Evolutionary conservation across 2,329 filamentous ascomycete species (phyloP), one percentile per base, ranked within the genome.

Genomic region (Ceratocystis papillata): DNA sequence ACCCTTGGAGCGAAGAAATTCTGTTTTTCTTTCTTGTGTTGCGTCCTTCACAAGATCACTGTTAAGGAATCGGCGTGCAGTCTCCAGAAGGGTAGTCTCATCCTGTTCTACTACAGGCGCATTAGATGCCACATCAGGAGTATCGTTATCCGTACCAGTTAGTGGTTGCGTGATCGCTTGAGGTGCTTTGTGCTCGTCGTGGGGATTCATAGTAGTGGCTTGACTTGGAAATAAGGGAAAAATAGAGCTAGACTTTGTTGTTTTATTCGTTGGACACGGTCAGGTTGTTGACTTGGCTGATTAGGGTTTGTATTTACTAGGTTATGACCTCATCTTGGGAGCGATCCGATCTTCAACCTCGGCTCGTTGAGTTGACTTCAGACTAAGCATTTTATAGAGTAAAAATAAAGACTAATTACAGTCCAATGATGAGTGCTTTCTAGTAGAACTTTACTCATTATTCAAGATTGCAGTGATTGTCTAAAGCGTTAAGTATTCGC

Each of bases 1-100:
- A 2, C 89, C 89, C 74, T 96, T 96, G 63, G 83, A 83, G 72
- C 86, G 81, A 1, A 96, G 77, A 70, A 96, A 96, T 6, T 83
- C 81, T 22, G 82, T 78, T 77, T 96, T 96, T 75, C 85, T 86
- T 66, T 89, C 87, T 57, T 80, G 79, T 0, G 87, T 79, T 44
- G 87, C 84, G 74, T 87, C 78, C 67, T 82, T 84, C 67, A 96
- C 88, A 22, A 81, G 79, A 6, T 88, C 84, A 68, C 95, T 87
- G 63, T 88, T 79, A 3, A 96, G 81, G 72, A 96, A 96, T 64
- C 80, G 83, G 55, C 82, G 80, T 33, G 91, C 90, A 72, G 90
- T 84, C 17, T 90, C 84, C 45, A 78, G 71, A 44, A 72, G 46
- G 10, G 63, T 17, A 30, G 50, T 28, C 37, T 62, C 28, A 22